Evolutionary conservation across 176 grass and related monocot species (phyloP).

Genomic region (Oryza rufipogon): DNA sequence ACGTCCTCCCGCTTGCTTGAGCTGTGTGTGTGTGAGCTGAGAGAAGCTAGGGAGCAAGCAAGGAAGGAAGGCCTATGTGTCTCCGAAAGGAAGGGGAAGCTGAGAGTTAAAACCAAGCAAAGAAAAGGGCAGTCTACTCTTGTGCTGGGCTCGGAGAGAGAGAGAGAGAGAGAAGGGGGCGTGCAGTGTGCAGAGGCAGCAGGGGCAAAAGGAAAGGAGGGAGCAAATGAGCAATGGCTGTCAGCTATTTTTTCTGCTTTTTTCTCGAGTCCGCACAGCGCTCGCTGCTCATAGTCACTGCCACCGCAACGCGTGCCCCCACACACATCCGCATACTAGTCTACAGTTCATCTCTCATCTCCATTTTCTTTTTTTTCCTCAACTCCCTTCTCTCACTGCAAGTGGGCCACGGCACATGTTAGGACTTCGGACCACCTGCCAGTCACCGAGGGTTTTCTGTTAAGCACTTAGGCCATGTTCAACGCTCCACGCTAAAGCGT

Average conservation of each 20-base stretch:
- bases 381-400: background rate
- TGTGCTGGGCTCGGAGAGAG: background rate
- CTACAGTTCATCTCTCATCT: background rate
- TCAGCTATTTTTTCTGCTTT: slow-evolving; percentile 46
- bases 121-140: background rate
- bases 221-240: slow-evolving; percentile 49
- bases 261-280: slow-evolving; percentile 33
- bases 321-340: background rate
- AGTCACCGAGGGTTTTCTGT: background rate
- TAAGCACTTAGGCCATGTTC: background rate
- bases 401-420: background rate
- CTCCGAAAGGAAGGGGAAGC: slow-evolving; percentile 31
- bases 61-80: background rate
- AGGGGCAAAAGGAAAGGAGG: slow-evolving; percentile 49
- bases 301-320: slow-evolving; percentile 23
- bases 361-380: background rate
- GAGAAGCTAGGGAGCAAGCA: slow-evolving; percentile 14
- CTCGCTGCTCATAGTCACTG: slow-evolving; percentile 20
- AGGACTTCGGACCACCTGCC: background rate
- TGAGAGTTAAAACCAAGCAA: slow-evolving; percentile 15
- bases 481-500: no score
- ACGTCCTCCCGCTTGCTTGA: slow-evolving; percentile 9
- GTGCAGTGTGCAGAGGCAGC: slow-evolving; percentile 12
- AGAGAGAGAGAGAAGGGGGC: background rate
- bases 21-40: background rate